phyloP scores from a whole-genome alignment of 2,329 filamentous ascomycete species.

The Sporothrix protearum region DNA sequence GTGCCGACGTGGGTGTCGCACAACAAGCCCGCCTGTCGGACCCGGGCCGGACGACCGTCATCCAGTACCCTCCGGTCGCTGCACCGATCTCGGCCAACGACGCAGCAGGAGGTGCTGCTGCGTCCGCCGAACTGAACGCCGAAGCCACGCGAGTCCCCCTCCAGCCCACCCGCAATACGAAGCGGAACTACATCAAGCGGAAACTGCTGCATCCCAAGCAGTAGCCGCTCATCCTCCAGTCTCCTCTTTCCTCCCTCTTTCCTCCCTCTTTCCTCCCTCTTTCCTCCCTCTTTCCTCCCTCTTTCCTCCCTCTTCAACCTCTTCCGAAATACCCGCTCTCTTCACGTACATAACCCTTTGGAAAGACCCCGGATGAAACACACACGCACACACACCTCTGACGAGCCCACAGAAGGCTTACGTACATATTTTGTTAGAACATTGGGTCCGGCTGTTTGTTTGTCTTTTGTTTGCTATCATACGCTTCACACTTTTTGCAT shows the following conservation, averaged over 20 bases:
- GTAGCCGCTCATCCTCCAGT: not conserved
- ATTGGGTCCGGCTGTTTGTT: not conserved
- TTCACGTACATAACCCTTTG: not conserved
- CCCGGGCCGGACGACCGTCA: not conserved
- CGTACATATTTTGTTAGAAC: not conserved
- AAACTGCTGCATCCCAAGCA: conserved; percentile 2
- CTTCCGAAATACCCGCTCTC: not conserved
- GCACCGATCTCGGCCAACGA: not conserved
- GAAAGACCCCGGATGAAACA: not conserved
- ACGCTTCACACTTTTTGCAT: not conserved
- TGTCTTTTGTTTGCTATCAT: not conserved
- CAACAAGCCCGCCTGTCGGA: not conserved
- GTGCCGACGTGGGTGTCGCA: not conserved
- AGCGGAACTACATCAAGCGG: conserved; percentile 7
- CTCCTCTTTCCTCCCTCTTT: too few species aligned
- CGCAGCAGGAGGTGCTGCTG: not conserved
- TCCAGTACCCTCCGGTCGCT: not conserved
- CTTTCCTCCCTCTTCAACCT: too few species aligned
- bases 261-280: too few species aligned
- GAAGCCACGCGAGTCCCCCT: not conserved
- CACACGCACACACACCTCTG: not conserved
- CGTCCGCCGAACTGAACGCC: not conserved
- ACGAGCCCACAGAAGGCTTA: not conserved
- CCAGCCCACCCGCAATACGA: not conserved
- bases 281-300: too few species aligned